Evolutionary conservation across 2,329 filamentous ascomycete genomes (phyloP).

Genomic region (Apiospora phragmitis): DNA sequence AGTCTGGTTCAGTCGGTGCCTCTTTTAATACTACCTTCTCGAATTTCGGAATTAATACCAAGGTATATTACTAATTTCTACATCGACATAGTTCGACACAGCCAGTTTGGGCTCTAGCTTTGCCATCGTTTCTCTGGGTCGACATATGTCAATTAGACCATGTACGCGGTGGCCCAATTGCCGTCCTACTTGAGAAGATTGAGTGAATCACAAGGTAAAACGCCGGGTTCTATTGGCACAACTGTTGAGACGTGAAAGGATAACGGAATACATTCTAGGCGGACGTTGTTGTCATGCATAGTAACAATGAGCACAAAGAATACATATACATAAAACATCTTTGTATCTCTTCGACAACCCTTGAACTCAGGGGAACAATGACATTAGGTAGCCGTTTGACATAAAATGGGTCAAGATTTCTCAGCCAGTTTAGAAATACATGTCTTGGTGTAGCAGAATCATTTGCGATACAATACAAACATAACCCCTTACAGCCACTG

Average conservation of each 20-base stretch:
- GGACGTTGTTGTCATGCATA: background rate
- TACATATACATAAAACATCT: background rate
- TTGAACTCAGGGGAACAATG: background rate
- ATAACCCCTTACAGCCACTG: background rate
- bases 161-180: too few relatives aligned
- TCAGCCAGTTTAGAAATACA: too few relatives aligned
- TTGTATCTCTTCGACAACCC: background rate
- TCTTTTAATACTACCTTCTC: too few relatives aligned
- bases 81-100: too few relatives aligned
- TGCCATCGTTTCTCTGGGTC: too few relatives aligned
- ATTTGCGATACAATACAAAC: background rate
- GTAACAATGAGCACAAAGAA: background rate
- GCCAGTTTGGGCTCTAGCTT: too few relatives aligned
- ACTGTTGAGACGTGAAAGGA: background rate
- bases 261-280: rapidly evolving
- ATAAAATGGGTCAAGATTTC: background rate
- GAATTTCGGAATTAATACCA: too few relatives aligned
- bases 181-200: too few relatives aligned
- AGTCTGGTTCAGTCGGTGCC: too few relatives aligned
- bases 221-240: background rate
- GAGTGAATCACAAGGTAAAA: background rate
- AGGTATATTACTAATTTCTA: too few relatives aligned
- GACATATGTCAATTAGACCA: too few relatives aligned
- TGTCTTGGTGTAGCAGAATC: background rate
- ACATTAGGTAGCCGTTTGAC: too few relatives aligned